These are phyloP conservation scores for Hymenoscyphus occultus DNA, from an alignment of 2,329 filamentous ascomycete genomes.

Conservation along the genomic window DNA sequence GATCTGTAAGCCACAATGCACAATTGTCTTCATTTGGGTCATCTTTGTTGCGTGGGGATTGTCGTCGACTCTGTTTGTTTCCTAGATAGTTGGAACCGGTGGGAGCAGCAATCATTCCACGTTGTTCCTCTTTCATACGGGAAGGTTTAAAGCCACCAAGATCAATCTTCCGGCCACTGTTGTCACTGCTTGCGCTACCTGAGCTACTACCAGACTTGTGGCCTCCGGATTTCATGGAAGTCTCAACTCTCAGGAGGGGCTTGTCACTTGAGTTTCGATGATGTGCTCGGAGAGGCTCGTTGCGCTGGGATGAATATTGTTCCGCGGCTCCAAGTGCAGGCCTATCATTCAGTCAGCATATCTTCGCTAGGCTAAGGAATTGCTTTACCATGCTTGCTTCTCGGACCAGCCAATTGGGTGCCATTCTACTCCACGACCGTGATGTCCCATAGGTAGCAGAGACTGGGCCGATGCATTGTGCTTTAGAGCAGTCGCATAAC, in stretches of 20 bases:
- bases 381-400: neutral
- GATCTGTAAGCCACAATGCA: constrained; percentile 10
- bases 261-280: neutral
- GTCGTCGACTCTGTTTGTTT: neutral
- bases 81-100: constrained; percentile 12
- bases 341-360: neutral
- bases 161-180: neutral
- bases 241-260: neutral
- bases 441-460: neutral
- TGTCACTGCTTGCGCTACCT: neutral
- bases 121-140: constrained; percentile 9
- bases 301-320: neutral
- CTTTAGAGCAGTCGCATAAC: neutral
- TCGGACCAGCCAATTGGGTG: neutral
- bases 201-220: neutral
- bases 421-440: neutral
- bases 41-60: neutral
- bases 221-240: neutral
- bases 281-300: neutral
- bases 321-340: neutral
- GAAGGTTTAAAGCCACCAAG: constrained; percentile 12
- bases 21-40: constrained; percentile 7
- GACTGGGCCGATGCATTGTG: neutral
- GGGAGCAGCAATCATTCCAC: neutral
- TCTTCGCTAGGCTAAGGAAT: neutral